Evolutionary conservation across 306 rosid genomes (phyloP), one percentile per base, ranked within the genome.

Genomic region (Begonia peltatifolia): DNA sequence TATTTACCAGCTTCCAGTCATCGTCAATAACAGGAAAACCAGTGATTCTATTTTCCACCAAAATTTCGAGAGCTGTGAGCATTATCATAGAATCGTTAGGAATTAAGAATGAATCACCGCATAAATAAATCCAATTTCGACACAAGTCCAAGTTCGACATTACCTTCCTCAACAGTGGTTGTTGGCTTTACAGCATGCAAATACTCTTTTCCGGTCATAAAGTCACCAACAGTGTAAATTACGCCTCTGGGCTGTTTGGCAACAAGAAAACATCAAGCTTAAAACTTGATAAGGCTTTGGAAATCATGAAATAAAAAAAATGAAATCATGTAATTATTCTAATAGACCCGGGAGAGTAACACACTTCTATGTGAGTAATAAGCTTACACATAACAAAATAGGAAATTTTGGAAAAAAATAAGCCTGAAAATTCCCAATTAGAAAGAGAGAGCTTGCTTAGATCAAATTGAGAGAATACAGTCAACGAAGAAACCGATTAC

Each of bases 101-200:
- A 10, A 44, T 10, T 10, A 12, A n/a, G 48, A 44, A n/a, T 44
- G 20, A 42, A 1, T 36, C 11, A 13, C 2, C 1, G 23, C 30
- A 5, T n/a, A 50, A 47, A 30, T 1, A 48, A 50, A 54, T 30
- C 23, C 38, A 36, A 9, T 23, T 8, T 43, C 53, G 23, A 35
- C 55, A 17, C 56, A 65, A 50, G 20, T 30, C 38, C 9, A 30
- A 7, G 38, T 30, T 30, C 9, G 38, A 30, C 38, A 55, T 52
- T 66, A 90, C 99, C 95, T 79, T 90, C 99, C 14, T 86, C 94
- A 11, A 90, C 99, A 38, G 92, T 65, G 17, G 99, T 90, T 48
- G 93, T 69, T 25, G 95, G 83, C 78, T 77, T 83, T 53, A 90
- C 99, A 52, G 75, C 92, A 62, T 66, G 82, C 56, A 90, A 71